Conservation (phyloP, 2,329 filamentous ascomycete species). For the Trichoderma asperellum region DNA sequence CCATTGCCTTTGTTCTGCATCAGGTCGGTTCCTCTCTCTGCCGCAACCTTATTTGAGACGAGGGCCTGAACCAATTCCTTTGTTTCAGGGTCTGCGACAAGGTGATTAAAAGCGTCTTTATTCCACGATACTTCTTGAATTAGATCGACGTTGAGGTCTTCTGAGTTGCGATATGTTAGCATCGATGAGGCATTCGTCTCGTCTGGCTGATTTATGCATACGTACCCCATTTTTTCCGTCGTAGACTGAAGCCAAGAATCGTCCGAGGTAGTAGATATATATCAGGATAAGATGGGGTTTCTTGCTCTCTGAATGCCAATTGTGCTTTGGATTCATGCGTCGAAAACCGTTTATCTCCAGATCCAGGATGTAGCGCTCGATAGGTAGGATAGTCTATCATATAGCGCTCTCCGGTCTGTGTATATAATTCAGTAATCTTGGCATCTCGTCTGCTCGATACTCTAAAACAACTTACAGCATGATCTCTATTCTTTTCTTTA, state of each 20-base stretch:
- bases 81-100: not conserved
- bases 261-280: constrained; percentile 1
- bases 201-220: not conserved
- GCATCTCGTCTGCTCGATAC: no score
- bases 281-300: not conserved
- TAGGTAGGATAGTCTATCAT: not conserved
- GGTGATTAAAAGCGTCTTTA: not conserved
- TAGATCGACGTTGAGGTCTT: not conserved
- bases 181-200: no score
- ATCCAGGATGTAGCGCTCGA: not conserved
- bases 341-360: fast-evolving
- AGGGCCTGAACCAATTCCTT: not conserved
- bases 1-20: constrained; percentile 51
- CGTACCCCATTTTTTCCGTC: not conserved
- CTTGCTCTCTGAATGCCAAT: not conserved
- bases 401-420: not conserved
- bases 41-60: constrained; percentile 30
- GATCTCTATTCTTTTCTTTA: not conserved
- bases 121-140: not conserved
- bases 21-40: constrained; percentile 40
- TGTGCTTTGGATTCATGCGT: not conserved
- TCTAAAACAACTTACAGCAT: not conserved
- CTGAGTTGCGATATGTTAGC: not conserved
- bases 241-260: not conserved
- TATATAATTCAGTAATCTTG: not conserved